A percentile compares a stretch with the other conserved stretches of the same genome.
Conservation (phyloP, 257 asterid species). For the Fraxinus pennsylvanica region DNA sequence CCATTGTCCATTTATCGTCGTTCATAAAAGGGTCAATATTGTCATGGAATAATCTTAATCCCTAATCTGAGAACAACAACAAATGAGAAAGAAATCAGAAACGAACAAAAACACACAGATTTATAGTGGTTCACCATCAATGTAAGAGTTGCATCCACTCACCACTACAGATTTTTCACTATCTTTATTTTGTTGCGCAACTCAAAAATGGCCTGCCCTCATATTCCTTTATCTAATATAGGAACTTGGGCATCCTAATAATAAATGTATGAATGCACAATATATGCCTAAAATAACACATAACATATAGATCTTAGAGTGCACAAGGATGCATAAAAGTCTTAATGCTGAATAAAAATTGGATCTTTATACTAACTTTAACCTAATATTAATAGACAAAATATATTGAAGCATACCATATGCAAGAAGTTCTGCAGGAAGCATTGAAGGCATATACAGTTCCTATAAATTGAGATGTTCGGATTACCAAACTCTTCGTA, state of each 20-base stretch:
- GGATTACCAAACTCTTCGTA: conserved; percentile 63
- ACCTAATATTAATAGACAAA: conserved; percentile 15
- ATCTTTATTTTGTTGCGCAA: neutral
- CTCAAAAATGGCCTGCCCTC: neutral
- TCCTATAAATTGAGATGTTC: conserved; percentile 66
- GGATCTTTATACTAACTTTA: neutral
- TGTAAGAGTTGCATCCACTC: neutral
- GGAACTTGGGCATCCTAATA: neutral
- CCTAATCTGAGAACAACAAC: neutral
- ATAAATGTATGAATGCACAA: neutral
- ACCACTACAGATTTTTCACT: neutral
- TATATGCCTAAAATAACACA: neutral
- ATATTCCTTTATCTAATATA: neutral
- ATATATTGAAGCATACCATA: conserved; percentile 52
- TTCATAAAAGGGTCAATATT: neutral
- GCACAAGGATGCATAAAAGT: neutral
- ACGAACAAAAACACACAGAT: neutral
- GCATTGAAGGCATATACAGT: conserved; percentile 69
- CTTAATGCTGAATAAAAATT: neutral
- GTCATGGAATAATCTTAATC: neutral
- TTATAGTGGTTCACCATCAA: neutral
- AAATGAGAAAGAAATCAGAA: neutral
- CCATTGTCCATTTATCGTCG: neutral
- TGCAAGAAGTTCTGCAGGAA: conserved; percentile 59
- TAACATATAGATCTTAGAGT: neutral